Percentiles rank a stretch among this genome's conserved stretches.
These are phyloP conservation scores for Oehlia diaphana DNA, from an alignment of 192 early-diverging fungal genomes.

Conservation along the genomic window DNA sequence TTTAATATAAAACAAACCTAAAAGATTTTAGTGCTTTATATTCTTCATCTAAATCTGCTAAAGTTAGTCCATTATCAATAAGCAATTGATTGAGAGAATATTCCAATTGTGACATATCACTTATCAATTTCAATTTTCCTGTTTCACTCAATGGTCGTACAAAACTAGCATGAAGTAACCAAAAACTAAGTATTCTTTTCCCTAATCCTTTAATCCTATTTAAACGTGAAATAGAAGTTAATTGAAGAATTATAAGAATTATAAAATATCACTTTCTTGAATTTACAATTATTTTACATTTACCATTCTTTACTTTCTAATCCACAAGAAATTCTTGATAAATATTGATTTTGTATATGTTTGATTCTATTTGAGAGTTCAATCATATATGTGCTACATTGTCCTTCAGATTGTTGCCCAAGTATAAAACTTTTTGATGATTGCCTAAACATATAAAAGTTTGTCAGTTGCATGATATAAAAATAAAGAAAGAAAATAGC, in stretches of 20 bases:
- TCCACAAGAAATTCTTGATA: constrained; percentile 59
- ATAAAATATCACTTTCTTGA: not conserved
- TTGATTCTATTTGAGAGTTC: constrained; percentile 59
- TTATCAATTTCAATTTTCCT: constrained; percentile 65
- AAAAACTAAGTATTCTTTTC: constrained; percentile 49
- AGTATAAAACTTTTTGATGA: constrained; percentile 31
- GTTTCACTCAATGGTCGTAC: constrained; percentile 60
- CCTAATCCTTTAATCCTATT: constrained; percentile 37
- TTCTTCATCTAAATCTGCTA: constrained; percentile 59
- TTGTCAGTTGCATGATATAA: not conserved
- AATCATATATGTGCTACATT: constrained; percentile 54
- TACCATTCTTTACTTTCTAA: constrained; percentile 63
- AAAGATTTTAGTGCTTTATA: constrained; percentile 62
- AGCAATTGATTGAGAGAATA: constrained; percentile 66
- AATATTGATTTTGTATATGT: constrained; percentile 58
- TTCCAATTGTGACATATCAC: constrained; percentile 75
- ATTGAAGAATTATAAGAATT: not conserved
- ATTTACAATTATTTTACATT: constrained; percentile 33
- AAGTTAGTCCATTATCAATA: constrained; percentile 52
- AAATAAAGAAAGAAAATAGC: not conserved
- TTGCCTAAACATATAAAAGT: constrained; percentile 28
- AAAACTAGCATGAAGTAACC: constrained; percentile 67
- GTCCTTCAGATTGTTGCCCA: constrained; percentile 8
- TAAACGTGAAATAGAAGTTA: not conserved
- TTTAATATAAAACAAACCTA: constrained; percentile 36